phyloP scores from a whole-genome alignment of 2,329 filamentous ascomycete species.

The Colletotrichum salicis region DNA sequence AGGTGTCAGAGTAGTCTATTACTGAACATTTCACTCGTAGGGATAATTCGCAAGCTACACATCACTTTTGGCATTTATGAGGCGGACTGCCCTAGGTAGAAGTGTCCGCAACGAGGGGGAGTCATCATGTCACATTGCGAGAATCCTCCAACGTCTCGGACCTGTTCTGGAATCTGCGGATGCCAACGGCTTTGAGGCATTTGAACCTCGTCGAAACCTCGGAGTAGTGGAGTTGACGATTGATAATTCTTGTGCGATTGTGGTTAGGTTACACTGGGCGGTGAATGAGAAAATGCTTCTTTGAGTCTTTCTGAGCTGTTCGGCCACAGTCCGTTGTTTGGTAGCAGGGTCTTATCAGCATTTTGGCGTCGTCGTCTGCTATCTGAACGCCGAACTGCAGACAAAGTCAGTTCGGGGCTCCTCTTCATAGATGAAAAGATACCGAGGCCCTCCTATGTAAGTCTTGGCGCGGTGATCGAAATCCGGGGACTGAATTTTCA shows the following conservation, averaged over 20 bases:
- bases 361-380: background rate
- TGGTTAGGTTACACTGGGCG: conserved; percentile 16
- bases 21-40: background rate
- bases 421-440: conserved; percentile 3
- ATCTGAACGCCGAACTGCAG: background rate
- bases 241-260: conserved; percentile 4
- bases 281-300: conserved; percentile 14
- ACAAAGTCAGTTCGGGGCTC: background rate
- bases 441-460: background rate
- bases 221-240: conserved; percentile 24
- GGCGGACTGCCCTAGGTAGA: conserved; percentile 5
- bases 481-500: background rate
- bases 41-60: background rate
- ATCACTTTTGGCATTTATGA: background rate
- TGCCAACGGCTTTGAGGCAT: background rate
- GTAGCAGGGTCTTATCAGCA: conserved; percentile 6
- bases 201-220: conserved; percentile 30
- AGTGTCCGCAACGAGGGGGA: conserved; percentile 12
- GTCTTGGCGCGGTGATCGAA: conserved; percentile 1
- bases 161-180: conserved; percentile 12
- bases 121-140: conserved; percentile 2
- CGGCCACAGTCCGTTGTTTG: conserved; percentile 25
- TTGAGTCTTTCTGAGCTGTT: background rate
- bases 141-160: conserved; percentile 15
- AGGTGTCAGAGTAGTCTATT: background rate